phyloP scores from a whole-genome alignment of 495 filamentous ascomycete species.

The Penicillium subrubescens region DNA sequence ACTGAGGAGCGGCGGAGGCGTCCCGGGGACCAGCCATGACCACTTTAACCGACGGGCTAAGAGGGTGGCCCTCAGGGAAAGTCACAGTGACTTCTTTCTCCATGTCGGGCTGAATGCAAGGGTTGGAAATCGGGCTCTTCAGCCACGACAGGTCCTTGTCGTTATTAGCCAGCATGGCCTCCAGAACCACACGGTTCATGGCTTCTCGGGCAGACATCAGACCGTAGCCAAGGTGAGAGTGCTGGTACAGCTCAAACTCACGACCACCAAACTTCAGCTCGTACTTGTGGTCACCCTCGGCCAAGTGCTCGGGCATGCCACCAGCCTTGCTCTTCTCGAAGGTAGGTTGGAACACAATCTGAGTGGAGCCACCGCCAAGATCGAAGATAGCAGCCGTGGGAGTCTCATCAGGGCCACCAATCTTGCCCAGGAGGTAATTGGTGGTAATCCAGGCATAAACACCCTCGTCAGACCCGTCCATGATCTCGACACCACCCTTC shows the following conservation, averaged over 20 bases:
- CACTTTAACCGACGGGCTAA: constrained; percentile 63
- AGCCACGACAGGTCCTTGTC: constrained; percentile 57
- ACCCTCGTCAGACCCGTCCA: constrained; percentile 94
- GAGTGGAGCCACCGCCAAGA: constrained; percentile 92
- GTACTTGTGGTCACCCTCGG: constrained; percentile 96
- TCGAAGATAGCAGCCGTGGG: constrained; percentile 94
- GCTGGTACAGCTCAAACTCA: constrained; percentile 93
- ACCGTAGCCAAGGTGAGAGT: constrained; percentile 96
- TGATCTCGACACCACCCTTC: constrained; percentile 86
- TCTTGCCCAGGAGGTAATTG: constrained; percentile 97
- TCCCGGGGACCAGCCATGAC: constrained; percentile 84
- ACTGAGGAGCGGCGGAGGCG: constrained; percentile 74
- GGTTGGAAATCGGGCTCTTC: constrained; percentile 71
- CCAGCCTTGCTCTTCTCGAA: constrained; percentile 73
- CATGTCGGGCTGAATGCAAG: constrained; percentile 86
- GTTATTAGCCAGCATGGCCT: constrained; percentile 56
- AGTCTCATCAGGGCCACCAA: constrained; percentile 85
- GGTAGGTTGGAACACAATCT: constrained; percentile 97
- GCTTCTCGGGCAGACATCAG: constrained; percentile 91
- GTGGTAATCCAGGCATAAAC: constrained; percentile 99
- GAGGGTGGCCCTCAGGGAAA: constrained; percentile 60
- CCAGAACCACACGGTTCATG: constrained; percentile 72
- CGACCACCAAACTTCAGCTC: constrained; percentile 86
- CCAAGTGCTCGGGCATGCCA: constrained; percentile 86
- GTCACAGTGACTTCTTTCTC: constrained; percentile 65